These are phyloP conservation scores for Xylariaceae sp. DNA, from an alignment of 2,329 filamentous ascomycete species.

Conservation along the genomic window DNA sequence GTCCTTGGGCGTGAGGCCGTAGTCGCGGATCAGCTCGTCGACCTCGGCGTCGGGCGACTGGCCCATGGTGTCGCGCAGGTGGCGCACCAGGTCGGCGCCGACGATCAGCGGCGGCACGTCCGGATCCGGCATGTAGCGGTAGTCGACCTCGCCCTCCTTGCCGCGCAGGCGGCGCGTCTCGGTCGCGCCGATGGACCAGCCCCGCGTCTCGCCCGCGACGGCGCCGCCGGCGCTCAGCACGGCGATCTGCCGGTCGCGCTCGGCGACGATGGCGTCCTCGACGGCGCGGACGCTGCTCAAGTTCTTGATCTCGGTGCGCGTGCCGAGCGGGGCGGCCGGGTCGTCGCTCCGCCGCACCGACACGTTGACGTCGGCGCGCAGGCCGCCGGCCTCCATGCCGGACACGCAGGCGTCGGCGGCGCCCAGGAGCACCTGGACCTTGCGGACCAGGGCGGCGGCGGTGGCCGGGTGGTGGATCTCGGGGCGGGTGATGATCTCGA, in stretches of 20 bases:
- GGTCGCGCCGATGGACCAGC: conserved; percentile 80
- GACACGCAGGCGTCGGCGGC: conserved; percentile 78
- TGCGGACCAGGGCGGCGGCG: conserved; percentile 80
- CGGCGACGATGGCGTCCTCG: conserved; percentile 87
- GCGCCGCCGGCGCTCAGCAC: conserved; percentile 68
- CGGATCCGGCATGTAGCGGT: conserved; percentile 96
- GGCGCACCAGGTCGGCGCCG: conserved; percentile 57
- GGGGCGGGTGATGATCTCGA: conserved; percentile 91
- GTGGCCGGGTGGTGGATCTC: conserved; percentile 81
- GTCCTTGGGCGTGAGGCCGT: conserved; percentile 71
- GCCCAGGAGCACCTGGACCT: conserved; percentile 74
- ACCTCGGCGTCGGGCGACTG: conserved; percentile 65
- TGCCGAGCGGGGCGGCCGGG: conserved; percentile 50
- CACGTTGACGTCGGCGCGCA: conserved; percentile 93
- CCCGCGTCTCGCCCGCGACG: conserved; percentile 80
- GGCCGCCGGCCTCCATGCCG: conserved; percentile 87
- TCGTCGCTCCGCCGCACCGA: conserved; percentile 62
- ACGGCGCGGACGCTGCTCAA: conserved; percentile 90
- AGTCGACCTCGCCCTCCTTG: conserved; percentile 96
- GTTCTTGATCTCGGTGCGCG: conserved; percentile 96
- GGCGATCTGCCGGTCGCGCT: conserved; percentile 79
- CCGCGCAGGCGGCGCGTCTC: conserved; percentile 76
- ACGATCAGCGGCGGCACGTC: conserved; percentile 78
- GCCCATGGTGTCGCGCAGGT: conserved; percentile 58
- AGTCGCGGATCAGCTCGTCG: conserved; percentile 51